These are phyloP conservation scores for Kodamaea jinghongensis DNA, from an alignment of 805 yeast genomes.

Conservation along the genomic window DNA sequence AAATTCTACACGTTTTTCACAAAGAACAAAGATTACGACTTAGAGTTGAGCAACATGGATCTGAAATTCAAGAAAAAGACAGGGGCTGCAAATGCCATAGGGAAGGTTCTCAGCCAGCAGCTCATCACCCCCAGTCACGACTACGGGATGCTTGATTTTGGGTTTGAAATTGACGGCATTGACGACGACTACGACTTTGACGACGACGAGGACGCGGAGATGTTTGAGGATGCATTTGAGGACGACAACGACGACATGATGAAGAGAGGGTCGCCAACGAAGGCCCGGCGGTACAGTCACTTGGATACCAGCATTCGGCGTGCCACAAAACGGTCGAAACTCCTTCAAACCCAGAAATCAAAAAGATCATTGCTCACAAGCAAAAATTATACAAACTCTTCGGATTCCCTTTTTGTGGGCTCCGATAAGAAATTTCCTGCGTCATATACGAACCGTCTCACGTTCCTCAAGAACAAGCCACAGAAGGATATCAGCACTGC, in stretches of 20 bases:
- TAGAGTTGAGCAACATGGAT: constrained; percentile 23
- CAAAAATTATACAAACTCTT: constrained; percentile 4
- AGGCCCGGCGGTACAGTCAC: constrained; percentile 14
- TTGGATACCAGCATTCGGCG: constrained; percentile 13
- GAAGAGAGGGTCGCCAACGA: constrained; percentile 25
- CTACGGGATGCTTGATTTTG: constrained; percentile 10
- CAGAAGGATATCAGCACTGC: not conserved
- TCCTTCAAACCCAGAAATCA: not conserved
- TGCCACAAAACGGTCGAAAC: constrained; percentile 2
- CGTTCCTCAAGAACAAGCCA: too few relatives aligned
- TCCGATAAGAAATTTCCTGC: constrained; percentile 4
- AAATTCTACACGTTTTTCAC: constrained; percentile 37
- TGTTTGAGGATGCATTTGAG: constrained; percentile 7
- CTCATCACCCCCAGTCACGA: constrained; percentile 12
- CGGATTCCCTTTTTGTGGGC: constrained; percentile 4
- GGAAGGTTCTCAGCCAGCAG: not conserved
- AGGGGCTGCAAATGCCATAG: not conserved
- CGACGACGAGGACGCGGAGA: constrained; percentile 8
- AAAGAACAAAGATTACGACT: constrained; percentile 31
- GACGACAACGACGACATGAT: constrained; percentile 28
- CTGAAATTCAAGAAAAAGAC: constrained; percentile 8
- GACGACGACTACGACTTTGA: constrained; percentile 14
- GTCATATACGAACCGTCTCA: constrained; percentile 1
- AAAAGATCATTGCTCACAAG: constrained; percentile 4
- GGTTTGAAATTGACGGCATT: constrained; percentile 7